These are phyloP conservation scores for Fraxinus latifolia DNA, from an alignment of 305 asterid species.

Conservation along the genomic window DNA sequence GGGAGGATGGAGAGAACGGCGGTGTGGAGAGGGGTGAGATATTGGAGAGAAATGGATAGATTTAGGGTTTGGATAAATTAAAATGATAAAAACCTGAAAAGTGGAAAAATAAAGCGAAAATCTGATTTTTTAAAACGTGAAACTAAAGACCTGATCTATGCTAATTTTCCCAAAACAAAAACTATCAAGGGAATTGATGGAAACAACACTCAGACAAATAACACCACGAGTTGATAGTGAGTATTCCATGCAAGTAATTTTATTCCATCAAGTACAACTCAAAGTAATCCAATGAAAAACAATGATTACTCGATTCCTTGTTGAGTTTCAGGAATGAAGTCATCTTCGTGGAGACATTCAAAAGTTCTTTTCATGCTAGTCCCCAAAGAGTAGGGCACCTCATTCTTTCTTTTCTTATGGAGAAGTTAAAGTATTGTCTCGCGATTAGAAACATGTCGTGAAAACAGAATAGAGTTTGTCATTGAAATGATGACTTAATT, in stretches of 20 bases:
- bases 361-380: too few relatives aligned
- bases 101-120: too few relatives aligned
- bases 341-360: background rate
- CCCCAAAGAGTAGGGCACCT: background rate
- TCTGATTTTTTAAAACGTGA: too few relatives aligned
- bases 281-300: too few relatives aligned
- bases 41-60: too few relatives aligned
- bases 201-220: background rate
- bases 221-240: background rate
- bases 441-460: background rate
- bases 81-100: too few relatives aligned
- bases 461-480: background rate
- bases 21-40: too few relatives aligned
- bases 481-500: background rate
- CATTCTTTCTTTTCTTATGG: background rate
- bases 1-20: too few relatives aligned
- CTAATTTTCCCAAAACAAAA: too few relatives aligned
- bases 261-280: background rate
- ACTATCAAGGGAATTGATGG: background rate
- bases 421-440: background rate
- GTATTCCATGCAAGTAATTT: background rate
- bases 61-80: too few relatives aligned
- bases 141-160: too few relatives aligned
- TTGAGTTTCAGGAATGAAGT: background rate
- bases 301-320: background rate